Percentiles rank a stretch among this genome's conserved stretches.
Conservation (phyloP, 108 stramenopile species). For the Pseudonitzschia multistriata region DNA sequence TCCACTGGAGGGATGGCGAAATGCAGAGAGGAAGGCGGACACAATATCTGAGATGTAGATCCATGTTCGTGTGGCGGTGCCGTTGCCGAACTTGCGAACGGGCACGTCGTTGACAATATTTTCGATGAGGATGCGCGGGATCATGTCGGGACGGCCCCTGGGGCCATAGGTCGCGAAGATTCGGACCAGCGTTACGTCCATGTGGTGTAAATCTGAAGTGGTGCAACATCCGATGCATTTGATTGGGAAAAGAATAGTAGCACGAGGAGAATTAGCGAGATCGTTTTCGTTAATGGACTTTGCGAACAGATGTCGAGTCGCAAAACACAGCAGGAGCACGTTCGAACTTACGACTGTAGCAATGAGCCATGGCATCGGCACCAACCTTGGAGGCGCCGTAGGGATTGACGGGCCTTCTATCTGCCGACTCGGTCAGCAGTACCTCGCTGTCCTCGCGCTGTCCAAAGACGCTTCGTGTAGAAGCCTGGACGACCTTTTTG, state of each 20-base stretch:
- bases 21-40: conserved; percentile 2
- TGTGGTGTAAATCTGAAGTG: conserved; percentile 17
- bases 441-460: conserved; percentile 1
- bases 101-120: conserved; percentile 15
- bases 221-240: no score
- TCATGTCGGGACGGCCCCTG: conserved; percentile 11
- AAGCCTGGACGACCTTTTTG: conserved; percentile 13
- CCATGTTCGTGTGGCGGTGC: conserved; percentile 11
- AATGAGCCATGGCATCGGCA: conserved; percentile 19
- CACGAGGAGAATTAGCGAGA: no score
- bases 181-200: conserved; percentile 11
- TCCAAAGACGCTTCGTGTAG: conserved; percentile 13
- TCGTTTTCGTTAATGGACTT: no score
- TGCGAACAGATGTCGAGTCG: no score
- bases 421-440: not conserved
- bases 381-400: conserved; percentile 16
- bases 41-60: conserved; percentile 16
- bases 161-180: conserved; percentile 19
- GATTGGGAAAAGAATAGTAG: no score
- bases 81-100: conserved; percentile 14
- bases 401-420: conserved; percentile 15
- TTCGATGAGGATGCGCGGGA: conserved; percentile 14
- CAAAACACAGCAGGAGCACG: no score
- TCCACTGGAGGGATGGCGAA: not conserved
- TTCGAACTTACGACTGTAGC: no score